phyloP scores from a whole-genome alignment of 306 rosid genomes.

The Neltuma alba region DNA sequence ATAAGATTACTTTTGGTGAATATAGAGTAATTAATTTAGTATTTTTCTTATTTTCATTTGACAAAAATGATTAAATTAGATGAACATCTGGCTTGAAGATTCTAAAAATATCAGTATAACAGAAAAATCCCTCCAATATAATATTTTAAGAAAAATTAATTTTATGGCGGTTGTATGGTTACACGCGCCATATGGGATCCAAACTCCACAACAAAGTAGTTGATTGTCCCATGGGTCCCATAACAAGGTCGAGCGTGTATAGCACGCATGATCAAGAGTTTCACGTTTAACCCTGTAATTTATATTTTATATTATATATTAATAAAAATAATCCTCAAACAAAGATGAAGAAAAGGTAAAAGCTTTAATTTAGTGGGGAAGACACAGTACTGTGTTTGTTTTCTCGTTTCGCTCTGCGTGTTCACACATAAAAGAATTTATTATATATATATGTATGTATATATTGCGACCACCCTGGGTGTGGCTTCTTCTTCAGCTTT shows the following conservation, averaged over 20 bases:
- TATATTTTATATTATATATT: not conserved
- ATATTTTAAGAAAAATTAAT: not conserved
- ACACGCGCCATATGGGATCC: not conserved
- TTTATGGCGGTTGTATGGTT: not conserved
- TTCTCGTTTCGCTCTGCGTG: not conserved
- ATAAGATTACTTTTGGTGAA: no score
- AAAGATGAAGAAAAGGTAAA: not conserved
- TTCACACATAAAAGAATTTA: not conserved
- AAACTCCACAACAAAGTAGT: not conserved
- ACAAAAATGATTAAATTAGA: no score
- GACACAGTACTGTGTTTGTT: not conserved
- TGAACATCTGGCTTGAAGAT: no score
- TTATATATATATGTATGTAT: not conserved
- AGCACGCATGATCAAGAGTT: constrained; percentile 15
- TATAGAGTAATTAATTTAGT: no score
- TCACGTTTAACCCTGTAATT: not conserved
- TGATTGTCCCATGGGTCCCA: not conserved
- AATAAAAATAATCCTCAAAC: not conserved
- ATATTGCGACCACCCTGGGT: constrained; percentile 1
- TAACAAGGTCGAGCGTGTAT: not conserved
- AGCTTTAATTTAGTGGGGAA: constrained; percentile 13
- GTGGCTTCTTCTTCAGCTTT: constrained; percentile 49
- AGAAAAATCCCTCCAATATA: not conserved
- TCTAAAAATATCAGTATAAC: not conserved
- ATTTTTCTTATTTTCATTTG: no score